Evolutionary conservation across 805 yeast genomes (phyloP).

Genomic region (Barnettozyma sp.): DNA sequence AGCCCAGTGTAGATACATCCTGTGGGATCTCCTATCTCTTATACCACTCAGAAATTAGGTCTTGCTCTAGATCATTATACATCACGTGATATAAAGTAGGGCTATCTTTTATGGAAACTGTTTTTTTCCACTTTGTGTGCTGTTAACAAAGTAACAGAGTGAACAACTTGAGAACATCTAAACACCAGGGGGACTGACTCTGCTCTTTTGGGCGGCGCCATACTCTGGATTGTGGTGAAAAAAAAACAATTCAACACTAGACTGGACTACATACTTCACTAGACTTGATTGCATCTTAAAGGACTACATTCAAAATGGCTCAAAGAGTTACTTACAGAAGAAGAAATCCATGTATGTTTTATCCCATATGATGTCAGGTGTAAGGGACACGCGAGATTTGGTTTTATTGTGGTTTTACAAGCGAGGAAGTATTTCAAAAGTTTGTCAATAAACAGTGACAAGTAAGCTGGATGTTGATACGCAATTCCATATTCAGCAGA

Average conservation of each 20-base stretch:
- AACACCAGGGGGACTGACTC: slow-evolving; percentile 8
- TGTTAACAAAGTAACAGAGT: neutral
- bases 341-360: slow-evolving; percentile 99
- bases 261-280: slow-evolving; percentile 1
- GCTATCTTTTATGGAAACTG: slow-evolving; percentile 3
- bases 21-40: no score
- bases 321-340: slow-evolving; percentile 99
- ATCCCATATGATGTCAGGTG: no score
- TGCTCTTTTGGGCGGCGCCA: slow-evolving; percentile 5
- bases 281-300: slow-evolving; percentile 8
- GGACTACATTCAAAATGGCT: slow-evolving; percentile 61
- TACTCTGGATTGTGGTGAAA: slow-evolving; percentile 10
- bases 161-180: slow-evolving; percentile 5
- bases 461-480: no score
- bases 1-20: no score
- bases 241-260: slow-evolving; percentile 15
- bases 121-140: neutral
- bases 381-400: no score
- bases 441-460: no score
- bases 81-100: slow-evolving; percentile 7
- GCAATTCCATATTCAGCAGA: no score
- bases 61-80: slow-evolving; percentile 61
- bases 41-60: neutral
- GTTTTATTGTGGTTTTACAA: no score
- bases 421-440: no score